Conservation (phyloP, 2,329 filamentous ascomycete genomes). For the Cladosporium austrohemisphaericum region DNA sequence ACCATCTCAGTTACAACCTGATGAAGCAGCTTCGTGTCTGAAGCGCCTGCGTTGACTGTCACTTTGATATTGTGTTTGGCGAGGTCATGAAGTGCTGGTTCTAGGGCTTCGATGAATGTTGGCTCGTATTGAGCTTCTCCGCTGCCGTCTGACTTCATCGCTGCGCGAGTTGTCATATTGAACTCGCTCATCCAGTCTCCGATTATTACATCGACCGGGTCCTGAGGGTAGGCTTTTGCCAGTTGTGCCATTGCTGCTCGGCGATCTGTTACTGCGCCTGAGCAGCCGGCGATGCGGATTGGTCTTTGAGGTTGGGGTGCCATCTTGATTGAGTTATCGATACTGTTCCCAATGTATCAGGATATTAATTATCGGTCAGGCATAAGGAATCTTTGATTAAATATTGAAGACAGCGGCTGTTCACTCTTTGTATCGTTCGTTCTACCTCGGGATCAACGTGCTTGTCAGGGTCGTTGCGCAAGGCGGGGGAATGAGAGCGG, state of each 20-base stretch:
- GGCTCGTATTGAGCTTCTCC: slow-evolving; percentile 46
- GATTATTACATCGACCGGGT: slow-evolving; percentile 52
- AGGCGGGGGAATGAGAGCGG: not conserved
- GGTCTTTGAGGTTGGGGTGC: slow-evolving; percentile 24
- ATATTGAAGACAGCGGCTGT: not conserved
- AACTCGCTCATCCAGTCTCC: slow-evolving; percentile 48
- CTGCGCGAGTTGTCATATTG: slow-evolving; percentile 34
- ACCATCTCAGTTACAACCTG: slow-evolving; percentile 41
- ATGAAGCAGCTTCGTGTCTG: slow-evolving; percentile 53
- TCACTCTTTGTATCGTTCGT: not conserved
- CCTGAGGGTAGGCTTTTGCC: slow-evolving; percentile 27
- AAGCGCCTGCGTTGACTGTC: slow-evolving; percentile 55
- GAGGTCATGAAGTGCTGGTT: slow-evolving; percentile 44
- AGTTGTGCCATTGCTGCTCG: slow-evolving; percentile 35
- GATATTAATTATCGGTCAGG: not conserved
- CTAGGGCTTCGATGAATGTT: slow-evolving; percentile 50
- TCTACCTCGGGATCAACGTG: not conserved
- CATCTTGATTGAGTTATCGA: slow-evolving; percentile 17
- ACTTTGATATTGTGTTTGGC: slow-evolving; percentile 51
- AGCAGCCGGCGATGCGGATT: slow-evolving; percentile 33
- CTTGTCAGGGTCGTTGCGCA: not conserved
- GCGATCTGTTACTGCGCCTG: slow-evolving; percentile 39
- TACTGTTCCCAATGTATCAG: not conserved
- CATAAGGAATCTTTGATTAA: not conserved
- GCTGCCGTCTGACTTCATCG: slow-evolving; percentile 20